Percentiles rank a stretch among this genome's conserved stretches.
These are phyloP conservation scores for Aspergillus kassunensis DNA, from an alignment of 495 filamentous ascomycete species.

Conservation along the genomic window DNA sequence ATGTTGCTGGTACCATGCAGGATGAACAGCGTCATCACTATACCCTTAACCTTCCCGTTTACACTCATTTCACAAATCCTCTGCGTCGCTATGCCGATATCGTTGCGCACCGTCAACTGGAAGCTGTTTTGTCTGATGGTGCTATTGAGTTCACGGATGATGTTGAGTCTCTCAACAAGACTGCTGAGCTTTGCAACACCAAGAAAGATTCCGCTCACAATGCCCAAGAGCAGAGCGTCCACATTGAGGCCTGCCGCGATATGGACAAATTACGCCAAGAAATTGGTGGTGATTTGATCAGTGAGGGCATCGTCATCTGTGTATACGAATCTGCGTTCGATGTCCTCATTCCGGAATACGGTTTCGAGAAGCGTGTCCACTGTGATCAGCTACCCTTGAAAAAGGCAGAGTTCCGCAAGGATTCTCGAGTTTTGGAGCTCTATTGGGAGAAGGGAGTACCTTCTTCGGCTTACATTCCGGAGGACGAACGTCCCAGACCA, in stretches of 20 bases:
- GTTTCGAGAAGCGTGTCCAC: slow-evolving; percentile 98
- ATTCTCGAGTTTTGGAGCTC: slow-evolving; percentile 84
- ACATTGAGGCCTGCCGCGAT: slow-evolving; percentile 92
- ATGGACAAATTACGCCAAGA: slow-evolving; percentile 88
- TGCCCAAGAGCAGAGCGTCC: slow-evolving; percentile 96
- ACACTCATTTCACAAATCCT: slow-evolving; percentile 96
- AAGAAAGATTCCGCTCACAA: slow-evolving; percentile 99
- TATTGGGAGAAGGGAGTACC: slow-evolving; percentile 99
- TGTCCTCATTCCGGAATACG: slow-evolving; percentile 95
- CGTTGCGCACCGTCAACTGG: slow-evolving; percentile 92
- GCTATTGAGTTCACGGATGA: slow-evolving; percentile 85
- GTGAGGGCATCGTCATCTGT: slow-evolving; percentile 92
- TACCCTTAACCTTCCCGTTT: slow-evolving; percentile 85
- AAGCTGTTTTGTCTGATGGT: slow-evolving; percentile 77
- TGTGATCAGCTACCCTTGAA: slow-evolving; percentile 97
- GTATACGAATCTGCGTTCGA: slow-evolving; percentile 99
- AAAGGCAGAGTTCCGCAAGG: slow-evolving; percentile 98
- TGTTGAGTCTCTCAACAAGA: slow-evolving; percentile 82
- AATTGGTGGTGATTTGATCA: slow-evolving; percentile 86
- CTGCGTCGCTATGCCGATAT: slow-evolving; percentile 93
- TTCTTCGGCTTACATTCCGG: slow-evolving; percentile 91
- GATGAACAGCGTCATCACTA: slow-evolving; percentile 81
- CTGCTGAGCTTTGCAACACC: slow-evolving; percentile 91
- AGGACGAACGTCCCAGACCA: slow-evolving; percentile 91
- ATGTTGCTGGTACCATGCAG: slow-evolving; percentile 67